phyloP scores from a whole-genome alignment of 106 monocot genomes.

The Xerophyta viscosa region DNA sequence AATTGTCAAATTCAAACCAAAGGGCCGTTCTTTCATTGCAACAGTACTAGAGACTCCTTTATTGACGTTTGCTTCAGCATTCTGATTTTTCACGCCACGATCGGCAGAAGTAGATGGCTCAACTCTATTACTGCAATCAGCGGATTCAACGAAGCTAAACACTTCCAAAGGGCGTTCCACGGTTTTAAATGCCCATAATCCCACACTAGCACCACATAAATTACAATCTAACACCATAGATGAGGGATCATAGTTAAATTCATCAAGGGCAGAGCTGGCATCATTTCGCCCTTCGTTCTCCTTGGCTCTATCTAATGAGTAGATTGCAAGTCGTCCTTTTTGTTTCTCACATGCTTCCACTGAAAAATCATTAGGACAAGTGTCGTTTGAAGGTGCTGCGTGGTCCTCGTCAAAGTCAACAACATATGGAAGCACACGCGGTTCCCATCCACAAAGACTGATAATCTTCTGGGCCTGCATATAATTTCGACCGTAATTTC shows the following conservation, averaged over 20 bases:
- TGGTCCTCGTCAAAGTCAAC: slow-evolving; percentile 39
- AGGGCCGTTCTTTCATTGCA: slow-evolving; percentile 4
- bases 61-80: slow-evolving; percentile 1
- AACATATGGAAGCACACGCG: slow-evolving; percentile 74
- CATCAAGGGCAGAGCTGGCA: slow-evolving; percentile 6
- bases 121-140: slow-evolving; percentile 22
- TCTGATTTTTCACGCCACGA: slow-evolving; percentile 1
- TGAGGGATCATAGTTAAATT: slow-evolving; percentile 52
- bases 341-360: slow-evolving; percentile 9
- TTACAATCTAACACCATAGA: slow-evolving; percentile 76
- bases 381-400: neutral
- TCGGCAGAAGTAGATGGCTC: slow-evolving; percentile 3
- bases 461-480: slow-evolving; percentile 72
- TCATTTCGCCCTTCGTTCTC: slow-evolving; percentile 11
- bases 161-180: slow-evolving; percentile 53
- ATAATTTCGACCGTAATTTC: no score
- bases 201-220: slow-evolving; percentile 85
- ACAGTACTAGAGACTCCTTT: slow-evolving; percentile 4
- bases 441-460: slow-evolving; percentile 94
- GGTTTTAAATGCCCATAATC: slow-evolving; percentile 67
- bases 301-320: slow-evolving; percentile 6
- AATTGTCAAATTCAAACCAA: slow-evolving; percentile 59
- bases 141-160: slow-evolving; percentile 42
- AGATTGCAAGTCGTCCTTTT: slow-evolving; percentile 11
- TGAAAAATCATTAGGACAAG: slow-evolving; percentile 19